Conservation (phyloP, 2,329 filamentous ascomycete species). For the Pyrenochaeta sp. region DNA sequence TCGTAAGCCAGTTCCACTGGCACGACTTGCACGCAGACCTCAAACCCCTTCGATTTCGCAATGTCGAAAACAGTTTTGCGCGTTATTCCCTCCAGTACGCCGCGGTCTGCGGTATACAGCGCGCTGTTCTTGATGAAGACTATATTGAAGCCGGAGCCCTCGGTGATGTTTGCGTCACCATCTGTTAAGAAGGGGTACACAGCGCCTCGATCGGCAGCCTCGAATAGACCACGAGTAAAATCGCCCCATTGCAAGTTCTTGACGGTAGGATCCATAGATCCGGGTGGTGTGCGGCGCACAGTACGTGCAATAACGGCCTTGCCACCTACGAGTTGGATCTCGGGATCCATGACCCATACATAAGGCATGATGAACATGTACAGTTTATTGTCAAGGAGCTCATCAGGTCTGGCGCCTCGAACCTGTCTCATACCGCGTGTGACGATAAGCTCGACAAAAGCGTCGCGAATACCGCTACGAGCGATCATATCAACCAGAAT, state of each 20-base stretch:
- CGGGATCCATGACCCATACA: slow-evolving; percentile 61
- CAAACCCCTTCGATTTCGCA: slow-evolving; percentile 44
- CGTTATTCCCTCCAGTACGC: slow-evolving; percentile 60
- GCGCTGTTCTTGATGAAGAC: slow-evolving; percentile 56
- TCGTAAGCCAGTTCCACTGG: slow-evolving; percentile 54
- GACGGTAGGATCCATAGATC: slow-evolving; percentile 60
- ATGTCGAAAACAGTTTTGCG: slow-evolving; percentile 59
- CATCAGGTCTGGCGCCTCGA: slow-evolving; percentile 45
- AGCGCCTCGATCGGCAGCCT: slow-evolving; percentile 58
- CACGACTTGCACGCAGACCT: slow-evolving; percentile 53
- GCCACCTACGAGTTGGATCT: slow-evolving; percentile 53
- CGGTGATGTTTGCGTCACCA: slow-evolving; percentile 59
- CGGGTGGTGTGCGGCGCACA: slow-evolving; percentile 56
- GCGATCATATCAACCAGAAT: slow-evolving; percentile 57
- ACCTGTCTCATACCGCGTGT: slow-evolving; percentile 59
- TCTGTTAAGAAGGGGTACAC: slow-evolving; percentile 61
- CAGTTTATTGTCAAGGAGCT: slow-evolving; percentile 52
- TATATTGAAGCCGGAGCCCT: slow-evolving; percentile 62
- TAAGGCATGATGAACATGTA: slow-evolving; percentile 62
- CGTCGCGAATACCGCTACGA: slow-evolving; percentile 59
- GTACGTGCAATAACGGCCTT: slow-evolving; percentile 57
- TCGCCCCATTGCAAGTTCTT: slow-evolving; percentile 65
- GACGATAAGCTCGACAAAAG: slow-evolving; percentile 61
- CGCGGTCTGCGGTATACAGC: slow-evolving; percentile 58
- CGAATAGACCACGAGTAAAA: slow-evolving; percentile 56